Base-by-base conservation (phyloP, 148 eudicot genomes). In the Rhododendron henanense region DNA sequence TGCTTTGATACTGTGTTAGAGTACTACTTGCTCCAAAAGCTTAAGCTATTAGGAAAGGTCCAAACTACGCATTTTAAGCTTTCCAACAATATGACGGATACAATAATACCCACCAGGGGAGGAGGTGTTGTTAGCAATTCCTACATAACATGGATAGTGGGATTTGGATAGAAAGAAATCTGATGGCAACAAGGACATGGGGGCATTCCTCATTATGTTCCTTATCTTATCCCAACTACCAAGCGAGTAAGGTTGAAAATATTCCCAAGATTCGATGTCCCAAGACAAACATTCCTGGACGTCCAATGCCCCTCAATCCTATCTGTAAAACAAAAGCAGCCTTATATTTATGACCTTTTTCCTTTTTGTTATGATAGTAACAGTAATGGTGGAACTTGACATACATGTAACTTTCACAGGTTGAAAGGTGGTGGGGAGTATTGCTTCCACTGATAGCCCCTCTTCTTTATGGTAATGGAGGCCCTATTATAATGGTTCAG, bases 401-500 rank as follows among this genome's bases (percentile, higher is more conserved):
- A 45, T 37, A 63, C 80, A 10, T 88, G 81, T 71, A 63, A 67
- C 74, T 89, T 65, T 79, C 77, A 57, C 92, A 95, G 99, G 98
- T 96, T 84, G 94, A 93, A 77, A 90, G 55, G 9, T 96, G 98
- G 99, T 96, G 98, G 99, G 91, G 92, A n/a, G 65, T 88, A 79
- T 87, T 95, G 78, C 93, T 96, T 55, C 98, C 99, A 23, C 90
- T 91, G 92, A 55, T 96, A 78, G 89, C 88, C 80, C 98, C 98
- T 86, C 92, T 93, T 83, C 96, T 93, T 19, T 95, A 96, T 73
- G 84, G 79, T 87, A 95, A 94, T 82, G 99, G 98, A 76, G 98
- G 99, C 45, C 98, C 99, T 79, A 92, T 96, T 86, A 88, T 94
- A 78, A 95, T 96, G 99, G 93, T 94, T 87, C 99, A 96, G 98